phyloP scores from a whole-genome alignment of 2,329 filamentous ascomycete genomes.

The Venturia aucupariae region DNA sequence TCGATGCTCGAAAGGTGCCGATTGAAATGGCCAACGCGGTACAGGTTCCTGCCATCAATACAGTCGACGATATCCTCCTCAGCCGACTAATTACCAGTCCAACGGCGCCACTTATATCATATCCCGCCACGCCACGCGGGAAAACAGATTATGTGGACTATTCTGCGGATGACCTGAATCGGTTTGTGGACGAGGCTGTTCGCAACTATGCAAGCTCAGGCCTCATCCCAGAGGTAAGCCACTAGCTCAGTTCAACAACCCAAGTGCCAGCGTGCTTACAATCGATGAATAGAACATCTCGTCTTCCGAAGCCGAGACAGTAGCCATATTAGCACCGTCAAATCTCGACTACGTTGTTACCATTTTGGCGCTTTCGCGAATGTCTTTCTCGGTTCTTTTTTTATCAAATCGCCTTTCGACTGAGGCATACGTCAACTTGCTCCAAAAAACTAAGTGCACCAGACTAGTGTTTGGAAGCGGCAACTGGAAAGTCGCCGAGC shows the following conservation, averaged over 20 bases:
- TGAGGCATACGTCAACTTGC: constrained; percentile 40
- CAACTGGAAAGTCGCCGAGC: constrained; percentile 16
- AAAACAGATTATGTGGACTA: constrained; percentile 15
- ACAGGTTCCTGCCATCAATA: not conserved
- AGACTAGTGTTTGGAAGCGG: constrained; percentile 22
- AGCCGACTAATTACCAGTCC: not conserved
- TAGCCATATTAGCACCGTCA: not conserved
- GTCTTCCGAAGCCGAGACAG: constrained; percentile 41
- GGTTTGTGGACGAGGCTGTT: not conserved
- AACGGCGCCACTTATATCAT: not conserved
- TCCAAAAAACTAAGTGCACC: constrained; percentile 34
- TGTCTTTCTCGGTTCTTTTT: constrained; percentile 47
- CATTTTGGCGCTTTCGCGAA: constrained; percentile 43
- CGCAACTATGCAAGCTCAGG: not conserved
- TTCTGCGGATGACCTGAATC: not conserved
- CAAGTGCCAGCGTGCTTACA: constrained; percentile 16
- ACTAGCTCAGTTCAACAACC: not conserved
- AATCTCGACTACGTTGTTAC: constrained; percentile 45
- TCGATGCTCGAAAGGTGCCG: not conserved
- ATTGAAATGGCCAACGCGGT: not conserved
- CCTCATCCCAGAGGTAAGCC: not conserved
- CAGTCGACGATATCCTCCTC: not conserved
- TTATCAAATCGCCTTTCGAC: constrained; percentile 46
- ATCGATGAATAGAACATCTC: constrained; percentile 36
- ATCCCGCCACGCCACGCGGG: not conserved